These are phyloP conservation scores for Clavispora phyllophila DNA, from an alignment of 805 yeast genomes.

Conservation along the genomic window DNA sequence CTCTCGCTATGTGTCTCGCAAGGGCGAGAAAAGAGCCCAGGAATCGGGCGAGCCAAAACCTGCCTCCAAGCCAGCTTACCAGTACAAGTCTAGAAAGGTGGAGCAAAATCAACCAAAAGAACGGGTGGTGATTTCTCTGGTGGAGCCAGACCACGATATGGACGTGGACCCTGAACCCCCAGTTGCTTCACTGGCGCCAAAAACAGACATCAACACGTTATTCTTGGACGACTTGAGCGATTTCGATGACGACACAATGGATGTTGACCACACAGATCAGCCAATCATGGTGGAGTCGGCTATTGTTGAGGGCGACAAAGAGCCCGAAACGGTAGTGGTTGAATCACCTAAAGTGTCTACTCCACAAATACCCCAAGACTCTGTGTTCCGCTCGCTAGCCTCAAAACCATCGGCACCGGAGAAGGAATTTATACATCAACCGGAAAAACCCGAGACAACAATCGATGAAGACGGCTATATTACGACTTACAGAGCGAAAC, in stretches of 20 bases:
- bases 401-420: not conserved
- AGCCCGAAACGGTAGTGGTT: not conserved
- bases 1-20: conserved; percentile 13
- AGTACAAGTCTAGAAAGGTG: conserved; percentile 34
- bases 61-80: conserved; percentile 7
- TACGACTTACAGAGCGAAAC: conserved; percentile 27
- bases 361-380: conserved; percentile 3
- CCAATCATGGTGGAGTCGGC: conserved; percentile 6
- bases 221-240: conserved; percentile 16
- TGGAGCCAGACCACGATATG: conserved; percentile 3
- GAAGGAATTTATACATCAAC: not conserved
- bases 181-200: conserved; percentile 1
- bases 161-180: conserved; percentile 1
- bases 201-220: conserved; percentile 8
- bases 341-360: not conserved
- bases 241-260: conserved; percentile 6
- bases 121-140: conserved; percentile 31
- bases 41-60: conserved; percentile 1
- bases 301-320: conserved; percentile 4
- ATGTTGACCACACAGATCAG: conserved; percentile 1
- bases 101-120: conserved; percentile 29
- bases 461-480: conserved; percentile 50
- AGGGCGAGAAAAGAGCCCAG: conserved; percentile 5
- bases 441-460: conserved; percentile 4
- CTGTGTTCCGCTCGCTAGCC: conserved; percentile 3